Evolutionary conservation across 345 rosid species (phyloP).

Genomic region (Citrus trifoliata): DNA sequence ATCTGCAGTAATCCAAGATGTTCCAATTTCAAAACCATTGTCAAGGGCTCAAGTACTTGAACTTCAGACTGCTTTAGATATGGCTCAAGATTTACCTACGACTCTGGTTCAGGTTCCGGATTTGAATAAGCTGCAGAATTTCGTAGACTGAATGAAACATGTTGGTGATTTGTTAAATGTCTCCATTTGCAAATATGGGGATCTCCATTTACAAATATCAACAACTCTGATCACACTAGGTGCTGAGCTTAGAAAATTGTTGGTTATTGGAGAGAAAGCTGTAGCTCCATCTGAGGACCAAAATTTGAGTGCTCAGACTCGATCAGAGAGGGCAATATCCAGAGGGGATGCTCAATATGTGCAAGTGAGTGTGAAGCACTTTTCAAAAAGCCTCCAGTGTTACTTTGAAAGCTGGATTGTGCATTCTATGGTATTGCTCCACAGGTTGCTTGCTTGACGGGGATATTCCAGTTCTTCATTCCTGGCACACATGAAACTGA

Average conservation of each 20-base stretch:
- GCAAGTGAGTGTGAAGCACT: constrained; percentile 76
- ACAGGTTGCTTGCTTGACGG: constrained; percentile 71
- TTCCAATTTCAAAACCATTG: too few relatives aligned
- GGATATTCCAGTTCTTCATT: constrained; percentile 90
- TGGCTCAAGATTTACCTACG: constrained; percentile 67
- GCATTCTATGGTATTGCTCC: constrained; percentile 84
- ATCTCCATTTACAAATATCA: constrained; percentile 73
- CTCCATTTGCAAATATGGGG: constrained; percentile 79
- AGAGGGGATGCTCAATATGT: constrained; percentile 80
- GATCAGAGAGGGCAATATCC: constrained; percentile 65
- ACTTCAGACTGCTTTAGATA: constrained; percentile 74
- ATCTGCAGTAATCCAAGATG: too few relatives aligned
- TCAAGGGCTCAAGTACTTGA: constrained; percentile 32
- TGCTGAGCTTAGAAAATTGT: constrained; percentile 70
- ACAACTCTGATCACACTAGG: constrained; percentile 85
- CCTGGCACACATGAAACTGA: constrained; percentile 78
- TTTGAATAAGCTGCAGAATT: constrained; percentile 74
- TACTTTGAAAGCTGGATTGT: constrained; percentile 76
- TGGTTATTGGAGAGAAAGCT: constrained; percentile 73
- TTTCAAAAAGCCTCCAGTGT: constrained; percentile 87
- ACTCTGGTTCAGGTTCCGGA: constrained; percentile 81
- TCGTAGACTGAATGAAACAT: constrained; percentile 79
- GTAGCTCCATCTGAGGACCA: constrained; percentile 67
- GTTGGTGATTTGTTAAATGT: constrained; percentile 82
- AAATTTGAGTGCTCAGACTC: constrained; percentile 61